Percentiles rank a stretch among this genome's conserved stretches.
phyloP scores from a whole-genome alignment of 441 rosid species.

The Erysimum pusillum region DNA sequence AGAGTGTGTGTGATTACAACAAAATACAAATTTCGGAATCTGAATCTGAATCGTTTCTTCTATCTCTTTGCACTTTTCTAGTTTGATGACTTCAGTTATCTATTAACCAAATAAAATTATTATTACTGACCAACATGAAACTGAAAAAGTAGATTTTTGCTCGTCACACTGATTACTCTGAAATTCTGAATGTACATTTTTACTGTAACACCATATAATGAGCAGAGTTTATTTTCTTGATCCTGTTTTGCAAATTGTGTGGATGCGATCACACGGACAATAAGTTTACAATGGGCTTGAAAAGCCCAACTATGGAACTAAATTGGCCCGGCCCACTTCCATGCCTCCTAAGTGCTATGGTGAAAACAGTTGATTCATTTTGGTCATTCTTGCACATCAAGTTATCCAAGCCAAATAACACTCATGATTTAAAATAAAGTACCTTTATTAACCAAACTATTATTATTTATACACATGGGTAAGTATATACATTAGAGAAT shows the following conservation, averaged over 20 bases:
- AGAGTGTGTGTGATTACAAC: neutral
- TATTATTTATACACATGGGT: neutral
- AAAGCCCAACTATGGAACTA: slow-evolving; percentile 12
- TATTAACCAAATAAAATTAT: no score
- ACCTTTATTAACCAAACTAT: neutral
- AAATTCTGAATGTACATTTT: no score
- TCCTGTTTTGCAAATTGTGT: no score
- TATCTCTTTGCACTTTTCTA: neutral
- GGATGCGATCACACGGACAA: neutral
- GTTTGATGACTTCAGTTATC: no score
- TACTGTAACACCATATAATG: no score
- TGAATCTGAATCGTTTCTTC: slow-evolving; percentile 1
- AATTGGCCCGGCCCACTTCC: slow-evolving; percentile 1
- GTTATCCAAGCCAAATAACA: neutral
- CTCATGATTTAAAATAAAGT: neutral
- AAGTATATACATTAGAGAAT: neutral
- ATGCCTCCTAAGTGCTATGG: neutral
- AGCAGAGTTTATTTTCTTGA: no score
- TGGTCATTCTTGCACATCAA: slow-evolving; percentile 1
- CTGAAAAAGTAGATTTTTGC: no score
- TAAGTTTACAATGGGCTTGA: neutral
- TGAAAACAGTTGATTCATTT: neutral
- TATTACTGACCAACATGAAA: no score
- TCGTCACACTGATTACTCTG: no score
- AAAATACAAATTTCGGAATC: neutral